These are phyloP conservation scores for Penicillium bialowiezense DNA, from an alignment of 495 filamentous ascomycete species.

Conservation along the genomic window DNA sequence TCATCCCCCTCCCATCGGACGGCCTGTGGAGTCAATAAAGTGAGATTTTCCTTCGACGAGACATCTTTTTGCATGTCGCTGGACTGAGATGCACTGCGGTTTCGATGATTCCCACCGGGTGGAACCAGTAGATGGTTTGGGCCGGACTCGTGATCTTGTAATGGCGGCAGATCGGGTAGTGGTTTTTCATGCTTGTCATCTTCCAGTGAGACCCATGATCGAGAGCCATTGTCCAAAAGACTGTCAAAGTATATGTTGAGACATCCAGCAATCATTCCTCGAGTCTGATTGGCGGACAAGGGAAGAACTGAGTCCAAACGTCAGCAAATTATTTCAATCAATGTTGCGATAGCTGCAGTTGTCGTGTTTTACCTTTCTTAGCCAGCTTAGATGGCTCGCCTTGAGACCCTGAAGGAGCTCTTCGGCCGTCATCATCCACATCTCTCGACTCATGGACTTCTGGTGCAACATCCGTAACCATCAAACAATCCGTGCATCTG, in stretches of 20 bases:
- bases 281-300: slow-evolving; percentile 48
- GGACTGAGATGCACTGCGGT: slow-evolving; percentile 32
- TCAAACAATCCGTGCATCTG: slow-evolving; percentile 81
- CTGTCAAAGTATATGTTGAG: slow-evolving; percentile 49
- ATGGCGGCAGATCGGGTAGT: neutral
- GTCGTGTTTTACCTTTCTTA: slow-evolving; percentile 2
- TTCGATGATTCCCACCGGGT: slow-evolving; percentile 19
- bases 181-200: slow-evolving; percentile 14
- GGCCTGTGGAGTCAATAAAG: slow-evolving; percentile 12
- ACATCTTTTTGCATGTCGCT: slow-evolving; percentile 16
- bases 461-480: slow-evolving; percentile 77
- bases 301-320: slow-evolving; percentile 22
- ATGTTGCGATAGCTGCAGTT: neutral
- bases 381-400: neutral
- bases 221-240: slow-evolving; percentile 21
- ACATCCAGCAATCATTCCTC: slow-evolving; percentile 51
- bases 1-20: slow-evolving; percentile 19
- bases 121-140: slow-evolving; percentile 21
- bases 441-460: slow-evolving; percentile 21
- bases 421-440: neutral
- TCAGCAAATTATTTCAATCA: slow-evolving; percentile 7
- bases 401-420: neutral
- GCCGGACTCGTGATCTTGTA: neutral
- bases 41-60: slow-evolving; percentile 13
- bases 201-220: slow-evolving; percentile 9